These are phyloP conservation scores for Nectriaceae sp. DNA, from an alignment of 2,329 filamentous ascomycete genomes.

Conservation along the genomic window DNA sequence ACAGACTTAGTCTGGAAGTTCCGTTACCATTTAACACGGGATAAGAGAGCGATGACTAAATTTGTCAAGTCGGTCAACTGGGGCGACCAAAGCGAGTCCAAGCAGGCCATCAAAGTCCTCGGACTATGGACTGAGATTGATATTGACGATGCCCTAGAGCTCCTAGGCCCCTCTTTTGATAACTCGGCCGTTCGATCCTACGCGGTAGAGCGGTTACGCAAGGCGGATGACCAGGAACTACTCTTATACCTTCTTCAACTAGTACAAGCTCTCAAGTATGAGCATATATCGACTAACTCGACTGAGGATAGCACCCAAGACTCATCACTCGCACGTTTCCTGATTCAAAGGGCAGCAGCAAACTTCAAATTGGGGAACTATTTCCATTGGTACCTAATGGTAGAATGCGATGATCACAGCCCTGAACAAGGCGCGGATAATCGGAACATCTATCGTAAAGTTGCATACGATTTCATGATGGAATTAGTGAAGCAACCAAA, in stretches of 20 bases:
- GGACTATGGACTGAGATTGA: slow-evolving; percentile 96
- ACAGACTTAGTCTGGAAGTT: slow-evolving; percentile 98
- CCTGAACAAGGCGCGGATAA: slow-evolving; percentile 74
- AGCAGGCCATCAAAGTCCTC: slow-evolving; percentile 86
- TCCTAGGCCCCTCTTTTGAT: slow-evolving; percentile 90
- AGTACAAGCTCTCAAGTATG: slow-evolving; percentile 94
- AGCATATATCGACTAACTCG: slow-evolving; percentile 67
- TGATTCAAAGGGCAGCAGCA: slow-evolving; percentile 82
- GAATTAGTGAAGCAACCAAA: slow-evolving; percentile 73
- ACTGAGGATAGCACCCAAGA: slow-evolving; percentile 63
- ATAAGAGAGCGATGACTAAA: slow-evolving; percentile 92
- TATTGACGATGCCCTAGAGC: slow-evolving; percentile 91
- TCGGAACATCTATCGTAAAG: slow-evolving; percentile 84
- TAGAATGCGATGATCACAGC: slow-evolving; percentile 87
- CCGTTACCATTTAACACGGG: slow-evolving; percentile 86
- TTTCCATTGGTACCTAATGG: slow-evolving; percentile 98
- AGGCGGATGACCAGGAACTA: slow-evolving; percentile 90
- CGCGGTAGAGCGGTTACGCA: slow-evolving; percentile 86
- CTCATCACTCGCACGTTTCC: slow-evolving; percentile 84
- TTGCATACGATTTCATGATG: slow-evolving; percentile 95
- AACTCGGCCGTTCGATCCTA: slow-evolving; percentile 88
- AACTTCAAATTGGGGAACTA: slow-evolving; percentile 94
- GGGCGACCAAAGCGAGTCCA: slow-evolving; percentile 80
- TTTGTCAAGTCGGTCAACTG: slow-evolving; percentile 98
- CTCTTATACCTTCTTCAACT: slow-evolving; percentile 90